Evolutionary conservation across 2,329 filamentous ascomycete species (phyloP).

Genomic region (Aureobasidium mangrovei): DNA sequence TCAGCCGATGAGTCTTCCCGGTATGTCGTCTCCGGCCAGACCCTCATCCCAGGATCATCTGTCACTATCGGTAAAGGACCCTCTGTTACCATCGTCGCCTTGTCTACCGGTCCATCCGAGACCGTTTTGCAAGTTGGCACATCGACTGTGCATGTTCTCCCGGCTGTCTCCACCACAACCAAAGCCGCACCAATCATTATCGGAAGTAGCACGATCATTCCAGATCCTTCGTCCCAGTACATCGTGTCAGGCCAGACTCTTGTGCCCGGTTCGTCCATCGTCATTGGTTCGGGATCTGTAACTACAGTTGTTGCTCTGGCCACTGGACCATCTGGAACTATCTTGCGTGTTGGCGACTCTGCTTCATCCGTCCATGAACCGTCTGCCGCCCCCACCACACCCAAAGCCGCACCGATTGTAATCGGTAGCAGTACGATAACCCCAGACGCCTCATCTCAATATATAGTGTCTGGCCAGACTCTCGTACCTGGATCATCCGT

Average conservation of each 20-base stretch:
- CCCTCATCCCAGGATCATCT: not conserved
- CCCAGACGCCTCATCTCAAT: constrained; percentile 3
- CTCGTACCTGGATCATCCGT: constrained; percentile 5
- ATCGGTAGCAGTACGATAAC: constrained; percentile 5
- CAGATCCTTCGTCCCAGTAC: not conserved
- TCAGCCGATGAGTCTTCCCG: not conserved
- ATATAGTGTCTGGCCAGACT: constrained; percentile 12
- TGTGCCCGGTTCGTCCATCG: not conserved
- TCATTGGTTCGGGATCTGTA: not conserved
- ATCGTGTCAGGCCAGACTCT: constrained; percentile 5
- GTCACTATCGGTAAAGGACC: constrained; percentile 6
- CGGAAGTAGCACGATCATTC: not conserved
- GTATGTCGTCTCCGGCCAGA: constrained; percentile 9
- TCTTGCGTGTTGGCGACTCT: not conserved
- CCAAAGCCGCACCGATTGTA: not conserved
- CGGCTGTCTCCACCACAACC: not conserved
- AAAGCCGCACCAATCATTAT: constrained; percentile 1
- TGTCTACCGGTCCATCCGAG: not conserved
- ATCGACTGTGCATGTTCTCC: not conserved
- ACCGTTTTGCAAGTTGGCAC: not conserved
- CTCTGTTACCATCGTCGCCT: constrained; percentile 3
- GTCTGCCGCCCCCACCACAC: not conserved
- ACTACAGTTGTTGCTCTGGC: not conserved
- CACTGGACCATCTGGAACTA: not conserved
- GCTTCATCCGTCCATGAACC: not conserved